These are phyloP conservation scores for Fragaria nilgerrensis DNA, from an alignment of 306 rosid genomes.

Conservation along the genomic window DNA sequence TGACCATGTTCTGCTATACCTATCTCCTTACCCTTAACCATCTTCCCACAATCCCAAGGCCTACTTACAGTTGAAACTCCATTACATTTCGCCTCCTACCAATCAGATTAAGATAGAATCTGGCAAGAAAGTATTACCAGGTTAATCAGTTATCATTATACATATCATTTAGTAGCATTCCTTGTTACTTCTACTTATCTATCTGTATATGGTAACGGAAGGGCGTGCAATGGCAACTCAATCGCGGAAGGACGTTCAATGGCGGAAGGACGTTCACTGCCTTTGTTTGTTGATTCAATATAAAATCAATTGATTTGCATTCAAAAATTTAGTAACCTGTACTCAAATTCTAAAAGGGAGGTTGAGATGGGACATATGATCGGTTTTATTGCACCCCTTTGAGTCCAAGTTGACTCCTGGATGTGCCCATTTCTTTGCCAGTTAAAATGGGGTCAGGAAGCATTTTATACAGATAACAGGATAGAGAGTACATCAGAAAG, in stretches of 20 bases:
- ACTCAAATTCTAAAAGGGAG: too few relatives aligned
- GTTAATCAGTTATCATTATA: too few relatives aligned
- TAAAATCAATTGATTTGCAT: too few relatives aligned
- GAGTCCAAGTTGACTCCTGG: not conserved
- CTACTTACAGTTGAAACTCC: not conserved
- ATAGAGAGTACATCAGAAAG: conserved; percentile 2
- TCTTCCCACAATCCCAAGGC: not conserved
- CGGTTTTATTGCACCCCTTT: not conserved
- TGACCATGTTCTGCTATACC: not conserved
- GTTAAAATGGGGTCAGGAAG: not conserved
- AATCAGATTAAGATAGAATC: not conserved
- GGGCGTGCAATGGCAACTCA: too few relatives aligned
- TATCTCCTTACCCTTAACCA: not conserved
- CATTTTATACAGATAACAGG: not conserved
- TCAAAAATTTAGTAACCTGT: too few relatives aligned
- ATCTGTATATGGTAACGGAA: too few relatives aligned
- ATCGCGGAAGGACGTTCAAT: too few relatives aligned
- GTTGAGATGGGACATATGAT: not conserved
- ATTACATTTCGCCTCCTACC: not conserved
- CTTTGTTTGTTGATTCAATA: too few relatives aligned
- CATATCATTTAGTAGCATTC: too few relatives aligned
- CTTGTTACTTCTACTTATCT: too few relatives aligned
- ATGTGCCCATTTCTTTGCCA: conserved; percentile 9
- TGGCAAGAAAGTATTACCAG: not conserved
- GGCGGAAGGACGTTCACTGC: too few relatives aligned